A percentile compares a stretch with the other conserved stretches of the same genome.
Conservation (phyloP, 768 basidiomycete species). For the Boletus sp. region DNA sequence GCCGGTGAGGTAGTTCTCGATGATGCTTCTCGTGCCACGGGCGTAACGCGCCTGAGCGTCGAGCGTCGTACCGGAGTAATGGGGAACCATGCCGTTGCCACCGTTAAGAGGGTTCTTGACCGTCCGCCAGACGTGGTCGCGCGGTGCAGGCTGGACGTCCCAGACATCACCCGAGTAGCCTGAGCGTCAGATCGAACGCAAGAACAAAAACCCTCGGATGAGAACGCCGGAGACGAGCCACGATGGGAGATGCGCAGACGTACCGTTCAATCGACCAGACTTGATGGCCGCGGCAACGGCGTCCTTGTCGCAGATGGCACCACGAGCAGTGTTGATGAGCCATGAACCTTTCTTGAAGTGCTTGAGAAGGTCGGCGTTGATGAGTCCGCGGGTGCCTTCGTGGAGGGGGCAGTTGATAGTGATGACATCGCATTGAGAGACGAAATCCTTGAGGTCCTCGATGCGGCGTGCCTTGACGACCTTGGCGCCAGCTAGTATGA, state of each 20-base stretch:
- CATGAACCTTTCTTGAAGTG: slow-evolving; percentile 92
- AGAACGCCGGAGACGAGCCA: not conserved
- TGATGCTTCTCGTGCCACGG: slow-evolving; percentile 61
- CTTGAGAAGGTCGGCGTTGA: slow-evolving; percentile 77
- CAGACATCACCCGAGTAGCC: slow-evolving; percentile 62
- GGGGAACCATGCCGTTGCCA: slow-evolving; percentile 89
- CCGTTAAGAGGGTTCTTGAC: slow-evolving; percentile 77
- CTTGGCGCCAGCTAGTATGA: slow-evolving; percentile 51
- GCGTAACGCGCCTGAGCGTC: slow-evolving; percentile 90
- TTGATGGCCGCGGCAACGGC: slow-evolving; percentile 73
- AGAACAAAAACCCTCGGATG: not conserved
- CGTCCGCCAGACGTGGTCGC: slow-evolving; percentile 82
- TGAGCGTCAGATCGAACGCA: not conserved
- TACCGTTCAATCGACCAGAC: slow-evolving; percentile 69
- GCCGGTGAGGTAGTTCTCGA: slow-evolving; percentile 62
- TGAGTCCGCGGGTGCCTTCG: slow-evolving; percentile 75
- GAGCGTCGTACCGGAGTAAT: slow-evolving; percentile 85
- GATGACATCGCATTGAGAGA: slow-evolving; percentile 65
- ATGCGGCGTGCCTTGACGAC: slow-evolving; percentile 71
- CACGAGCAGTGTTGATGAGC: slow-evolving; percentile 92
- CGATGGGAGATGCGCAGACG: not conserved
- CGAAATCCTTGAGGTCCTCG: slow-evolving; percentile 67
- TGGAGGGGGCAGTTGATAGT: slow-evolving; percentile 90
- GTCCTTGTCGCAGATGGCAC: slow-evolving; percentile 85
- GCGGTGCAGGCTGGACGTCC: slow-evolving; percentile 85